Evolutionary conservation across 192 early-diverging fungal genomes (phyloP).

Genomic region (Pilaira anomala): DNA sequence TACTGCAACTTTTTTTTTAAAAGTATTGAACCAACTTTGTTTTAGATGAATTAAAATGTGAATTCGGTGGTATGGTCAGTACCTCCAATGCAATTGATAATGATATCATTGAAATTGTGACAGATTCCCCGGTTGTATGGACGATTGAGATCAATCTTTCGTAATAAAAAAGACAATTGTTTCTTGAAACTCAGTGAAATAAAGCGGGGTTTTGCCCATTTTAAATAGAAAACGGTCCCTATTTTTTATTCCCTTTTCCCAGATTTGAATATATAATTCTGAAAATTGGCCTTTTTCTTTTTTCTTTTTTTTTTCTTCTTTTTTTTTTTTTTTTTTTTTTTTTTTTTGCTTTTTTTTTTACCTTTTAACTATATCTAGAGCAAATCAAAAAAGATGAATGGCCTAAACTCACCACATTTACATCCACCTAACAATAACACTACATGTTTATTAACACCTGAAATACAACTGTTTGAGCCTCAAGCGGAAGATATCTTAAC

Average conservation of each 20-base stretch:
- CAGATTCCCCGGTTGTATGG: slow-evolving; percentile 75
- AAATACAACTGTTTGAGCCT: slow-evolving; percentile 15
- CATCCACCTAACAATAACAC: not conserved
- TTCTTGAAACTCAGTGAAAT: no score
- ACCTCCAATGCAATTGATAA: slow-evolving; percentile 76
- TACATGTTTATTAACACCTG: slow-evolving; percentile 5
- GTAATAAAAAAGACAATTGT: no score
- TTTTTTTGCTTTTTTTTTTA: not conserved
- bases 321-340: not conserved
- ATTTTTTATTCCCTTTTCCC: no score
- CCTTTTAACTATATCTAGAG: not conserved
- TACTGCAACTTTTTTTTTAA: not conserved
- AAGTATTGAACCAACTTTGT: slow-evolving; percentile 10
- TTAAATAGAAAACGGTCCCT: no score
- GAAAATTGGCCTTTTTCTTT: not conserved
- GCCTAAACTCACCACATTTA: not conserved
- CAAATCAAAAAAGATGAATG: not conserved
- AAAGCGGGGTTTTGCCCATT: no score
- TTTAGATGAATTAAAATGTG: slow-evolving; percentile 29
- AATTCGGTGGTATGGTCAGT: slow-evolving; percentile 77
- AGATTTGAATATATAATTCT: no score
- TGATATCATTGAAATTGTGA: slow-evolving; percentile 59
- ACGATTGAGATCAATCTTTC: slow-evolving; percentile 60
- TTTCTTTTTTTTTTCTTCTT: not conserved
- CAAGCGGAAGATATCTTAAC: slow-evolving; percentile 36